A percentile compares a stretch with the other conserved stretches of the same genome.
These are phyloP conservation scores for Pachysolen tannophilus DNA, from an alignment of 805 yeast species.

Conservation along the genomic window DNA sequence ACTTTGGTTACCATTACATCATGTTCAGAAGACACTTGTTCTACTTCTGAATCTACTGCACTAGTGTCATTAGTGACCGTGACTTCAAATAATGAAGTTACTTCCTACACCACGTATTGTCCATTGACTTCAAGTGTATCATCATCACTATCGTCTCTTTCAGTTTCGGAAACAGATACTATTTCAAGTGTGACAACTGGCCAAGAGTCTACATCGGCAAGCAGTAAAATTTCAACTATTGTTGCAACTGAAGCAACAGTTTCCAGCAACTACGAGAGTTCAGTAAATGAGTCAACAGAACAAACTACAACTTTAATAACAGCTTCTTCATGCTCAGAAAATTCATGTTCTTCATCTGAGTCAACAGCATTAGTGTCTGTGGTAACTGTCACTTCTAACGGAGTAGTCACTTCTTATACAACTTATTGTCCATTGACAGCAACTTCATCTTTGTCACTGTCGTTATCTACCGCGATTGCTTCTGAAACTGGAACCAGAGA, in stretches of 20 bases:
- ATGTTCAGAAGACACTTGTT: slow-evolving; percentile 8
- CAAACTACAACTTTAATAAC: slow-evolving; percentile 14
- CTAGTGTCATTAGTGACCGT: background rate
- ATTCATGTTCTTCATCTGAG: slow-evolving; percentile 14
- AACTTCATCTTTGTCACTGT: too few relatives aligned
- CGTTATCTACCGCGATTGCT: too few relatives aligned
- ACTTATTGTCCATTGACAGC: slow-evolving; percentile 17
- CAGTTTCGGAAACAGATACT: background rate
- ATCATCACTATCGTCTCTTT: background rate
- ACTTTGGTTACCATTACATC: slow-evolving; percentile 16
- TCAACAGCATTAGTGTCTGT: slow-evolving; percentile 15
- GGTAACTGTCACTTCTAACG: slow-evolving; percentile 12
- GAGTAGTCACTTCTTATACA: slow-evolving; percentile 10
- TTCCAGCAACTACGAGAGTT: background rate
- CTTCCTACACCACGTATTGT: slow-evolving; percentile 12
- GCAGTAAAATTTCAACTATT: background rate
- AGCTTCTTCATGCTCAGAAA: slow-evolving; percentile 19
- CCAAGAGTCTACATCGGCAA: background rate
- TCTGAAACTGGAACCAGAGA: slow-evolving; percentile 1
- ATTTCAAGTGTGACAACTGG: background rate
- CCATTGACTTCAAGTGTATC: background rate
- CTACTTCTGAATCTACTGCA: background rate
- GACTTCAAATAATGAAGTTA: background rate
- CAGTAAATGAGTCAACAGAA: background rate
- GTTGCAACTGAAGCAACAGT: background rate